phyloP scores from a whole-genome alignment of 768 basidiomycete species.

The Tubosaeta sp. region DNA sequence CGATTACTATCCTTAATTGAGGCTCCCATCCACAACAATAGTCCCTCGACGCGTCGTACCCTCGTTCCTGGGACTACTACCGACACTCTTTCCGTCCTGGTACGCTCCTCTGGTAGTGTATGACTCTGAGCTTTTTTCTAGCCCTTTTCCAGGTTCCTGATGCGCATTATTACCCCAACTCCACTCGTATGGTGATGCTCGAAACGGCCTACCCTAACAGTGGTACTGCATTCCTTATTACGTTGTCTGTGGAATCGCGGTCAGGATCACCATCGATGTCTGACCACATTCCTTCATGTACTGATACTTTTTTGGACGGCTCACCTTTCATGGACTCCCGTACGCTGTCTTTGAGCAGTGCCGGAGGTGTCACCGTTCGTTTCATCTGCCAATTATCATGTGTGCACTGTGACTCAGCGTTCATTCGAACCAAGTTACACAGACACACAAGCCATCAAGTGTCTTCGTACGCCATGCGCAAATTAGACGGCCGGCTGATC shows the following conservation, averaged over 20 bases:
- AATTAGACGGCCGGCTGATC: too few relatives aligned
- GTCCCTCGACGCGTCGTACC: conserved; percentile 23
- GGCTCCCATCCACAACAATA: conserved; percentile 30
- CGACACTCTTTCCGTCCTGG: conserved; percentile 16
- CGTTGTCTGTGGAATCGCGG: conserved; percentile 19
- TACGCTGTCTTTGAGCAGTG: too few relatives aligned
- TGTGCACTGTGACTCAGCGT: too few relatives aligned
- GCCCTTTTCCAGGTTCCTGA: conserved; percentile 18
- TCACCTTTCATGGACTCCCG: too few relatives aligned
- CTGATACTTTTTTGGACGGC: too few relatives aligned
- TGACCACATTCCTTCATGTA: not conserved
- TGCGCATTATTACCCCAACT: conserved; percentile 18
- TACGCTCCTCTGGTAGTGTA: not conserved
- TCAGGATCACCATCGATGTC: conserved; percentile 12
- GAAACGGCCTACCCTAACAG: conserved; percentile 21
- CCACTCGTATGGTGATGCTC: conserved; percentile 20
- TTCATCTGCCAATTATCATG: too few relatives aligned
- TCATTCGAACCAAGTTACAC: too few relatives aligned
- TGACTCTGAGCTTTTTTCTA: not conserved
- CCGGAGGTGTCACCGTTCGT: too few relatives aligned
- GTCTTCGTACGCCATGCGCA: too few relatives aligned
- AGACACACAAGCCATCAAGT: too few relatives aligned
- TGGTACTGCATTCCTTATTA: conserved; percentile 20
- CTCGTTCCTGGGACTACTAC: conserved; percentile 4
- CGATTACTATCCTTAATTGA: conserved; percentile 29